A percentile compares a stretch with the other conserved stretches of the same genome.
These are phyloP conservation scores for Gossypium raimondii DNA, from an alignment of 345 rosid genomes.

Conservation along the genomic window DNA sequence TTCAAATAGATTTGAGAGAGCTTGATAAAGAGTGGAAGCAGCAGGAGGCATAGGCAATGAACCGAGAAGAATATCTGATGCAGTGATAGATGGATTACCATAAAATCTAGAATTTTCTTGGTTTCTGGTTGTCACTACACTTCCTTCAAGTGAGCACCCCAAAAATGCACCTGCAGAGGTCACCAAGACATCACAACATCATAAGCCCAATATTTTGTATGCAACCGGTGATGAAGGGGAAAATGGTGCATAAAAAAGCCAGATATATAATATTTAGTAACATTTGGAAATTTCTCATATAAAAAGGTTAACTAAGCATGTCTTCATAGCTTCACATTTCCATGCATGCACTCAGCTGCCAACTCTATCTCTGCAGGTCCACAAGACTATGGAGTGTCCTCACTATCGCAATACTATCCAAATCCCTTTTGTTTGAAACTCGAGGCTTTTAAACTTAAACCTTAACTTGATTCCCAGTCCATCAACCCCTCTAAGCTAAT, in stretches of 20 bases:
- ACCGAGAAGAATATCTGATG: conserved; percentile 68
- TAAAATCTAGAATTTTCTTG: conserved; percentile 72
- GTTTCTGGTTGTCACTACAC: conserved; percentile 63
- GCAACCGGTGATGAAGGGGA: neutral
- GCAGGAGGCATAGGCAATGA: conserved; percentile 82
- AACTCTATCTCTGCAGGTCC: neutral
- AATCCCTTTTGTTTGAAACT: neutral
- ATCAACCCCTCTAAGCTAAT: neutral
- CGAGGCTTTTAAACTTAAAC: neutral
- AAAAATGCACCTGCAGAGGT: conserved; percentile 75
- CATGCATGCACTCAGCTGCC: neutral
- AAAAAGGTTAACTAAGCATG: neutral
- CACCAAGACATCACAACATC: neutral
- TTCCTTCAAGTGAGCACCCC: conserved; percentile 89
- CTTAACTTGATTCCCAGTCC: neutral
- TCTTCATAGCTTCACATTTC: neutral
- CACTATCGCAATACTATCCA: neutral
- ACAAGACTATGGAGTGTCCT: neutral
- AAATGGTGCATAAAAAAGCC: neutral
- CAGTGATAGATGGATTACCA: conserved; percentile 39
- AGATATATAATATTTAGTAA: neutral
- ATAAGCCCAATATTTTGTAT: neutral
- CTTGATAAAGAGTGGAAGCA: conserved; percentile 68
- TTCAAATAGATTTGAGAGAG: conserved; percentile 52
- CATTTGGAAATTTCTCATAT: neutral